A percentile compares a stretch with the other conserved stretches of the same genome.
phyloP scores from a whole-genome alignment of 371 early-diverging fungal species.

The Mortierella sp. region DNA sequence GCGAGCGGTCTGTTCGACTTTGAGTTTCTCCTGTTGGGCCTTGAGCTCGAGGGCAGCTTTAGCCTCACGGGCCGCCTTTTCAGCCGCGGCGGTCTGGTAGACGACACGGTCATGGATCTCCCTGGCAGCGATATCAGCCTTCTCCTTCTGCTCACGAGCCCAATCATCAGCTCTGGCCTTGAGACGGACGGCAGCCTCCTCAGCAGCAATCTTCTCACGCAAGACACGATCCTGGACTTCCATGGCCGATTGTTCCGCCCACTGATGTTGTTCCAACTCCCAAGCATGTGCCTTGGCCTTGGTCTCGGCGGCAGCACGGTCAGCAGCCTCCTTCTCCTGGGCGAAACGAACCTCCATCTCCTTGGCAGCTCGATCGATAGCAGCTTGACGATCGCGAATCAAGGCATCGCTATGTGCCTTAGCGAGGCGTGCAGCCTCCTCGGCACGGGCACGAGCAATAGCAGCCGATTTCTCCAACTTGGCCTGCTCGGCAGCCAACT shows the following conservation, averaged over 20 bases:
- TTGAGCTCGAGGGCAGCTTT: conserved; percentile 15
- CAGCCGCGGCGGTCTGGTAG: conserved; percentile 18
- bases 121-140: conserved; percentile 10
- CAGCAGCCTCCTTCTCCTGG: conserved; percentile 30
- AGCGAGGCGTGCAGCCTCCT: conserved; percentile 42
- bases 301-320: conserved; percentile 30
- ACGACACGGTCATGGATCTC: conserved; percentile 19
- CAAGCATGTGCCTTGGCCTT: conserved; percentile 18
- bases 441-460: conserved; percentile 27
- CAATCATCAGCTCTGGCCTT: conserved; percentile 27
- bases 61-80: conserved; percentile 16
- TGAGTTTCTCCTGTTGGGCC: conserved; percentile 8
- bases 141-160: conserved; percentile 30
- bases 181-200: conserved; percentile 15
- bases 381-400: conserved; percentile 40
- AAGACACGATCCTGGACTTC: conserved; percentile 19
- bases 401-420: conserved; percentile 30
- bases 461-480: conserved; percentile 28
- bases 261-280: conserved; percentile 14
- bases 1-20: conserved; percentile 10
- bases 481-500: conserved; percentile 30
- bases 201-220: conserved; percentile 19
- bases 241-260: conserved; percentile 17
- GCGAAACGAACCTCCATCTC: conserved; percentile 45
- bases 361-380: conserved; percentile 37